Base-by-base conservation (phyloP, 441 rosid genomes). In the Erodium texanum region DNA sequence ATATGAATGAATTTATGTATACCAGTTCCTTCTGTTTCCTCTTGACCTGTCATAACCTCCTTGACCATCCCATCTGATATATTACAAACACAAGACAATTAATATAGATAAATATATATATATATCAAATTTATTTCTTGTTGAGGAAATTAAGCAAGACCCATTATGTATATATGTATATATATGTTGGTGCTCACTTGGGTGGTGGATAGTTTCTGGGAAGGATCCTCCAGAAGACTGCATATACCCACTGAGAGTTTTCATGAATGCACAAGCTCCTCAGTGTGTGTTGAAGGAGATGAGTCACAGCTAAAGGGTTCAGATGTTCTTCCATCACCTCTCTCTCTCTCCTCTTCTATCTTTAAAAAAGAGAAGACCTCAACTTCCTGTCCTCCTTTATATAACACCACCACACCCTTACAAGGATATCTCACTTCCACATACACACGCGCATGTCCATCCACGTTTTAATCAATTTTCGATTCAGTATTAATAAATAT, bases 121-220 rank as follows among this genome's bases (percentile, higher is more conserved):
- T 19, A 73, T 10, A 19, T 24, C 61, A 41, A 56, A 71, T 79
- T 36, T n/a, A 67, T 24, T 41, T 59, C 66, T 45, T 68, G 56
- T 48, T 4, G 16, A 52, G 71, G 16, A 52, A 75, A 43, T 62
- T 41, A 70, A 27, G 62, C 34, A 67, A 73, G 56, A 45, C 43
- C 68, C 52, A 16, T 23, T 10, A 8, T 27, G 4, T 1, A 27
- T 27, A 27, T 27, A 27, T 27, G 4, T 27, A 4, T 1, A 27
- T 27, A 27, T 27, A 27, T 27, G 29, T 36, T 36, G 66, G 4
- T 64, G 63, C 88, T 93, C 86, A 93, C 98, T 90, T 93, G 78
- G 98, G 98, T 63, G 98, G 98, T 54, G 98, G 98, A 74, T 93
- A 93, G 64, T 89, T 93, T 76, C 98, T 87, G 65, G 98, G 98